phyloP scores from a whole-genome alignment of 1,139 yeast species.

The Candida sanyaensis region DNA sequence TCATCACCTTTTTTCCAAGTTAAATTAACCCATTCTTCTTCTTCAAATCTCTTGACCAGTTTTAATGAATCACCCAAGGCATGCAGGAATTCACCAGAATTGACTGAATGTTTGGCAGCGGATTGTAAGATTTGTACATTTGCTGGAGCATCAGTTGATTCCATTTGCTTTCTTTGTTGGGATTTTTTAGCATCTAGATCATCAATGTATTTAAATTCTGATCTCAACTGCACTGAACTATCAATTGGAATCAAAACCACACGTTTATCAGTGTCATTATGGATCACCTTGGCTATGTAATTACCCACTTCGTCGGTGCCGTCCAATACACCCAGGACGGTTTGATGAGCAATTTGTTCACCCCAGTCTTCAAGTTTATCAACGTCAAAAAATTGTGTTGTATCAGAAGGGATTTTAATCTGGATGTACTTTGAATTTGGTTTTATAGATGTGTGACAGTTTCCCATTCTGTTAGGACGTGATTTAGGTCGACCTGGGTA shows the following conservation, averaged over 20 bases:
- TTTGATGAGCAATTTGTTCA: conserved; percentile 56
- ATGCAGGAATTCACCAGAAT: conserved; percentile 67
- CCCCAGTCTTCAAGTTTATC: conserved; percentile 66
- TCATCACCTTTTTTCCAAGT: conserved; percentile 50
- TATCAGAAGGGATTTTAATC: conserved; percentile 70
- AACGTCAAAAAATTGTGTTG: conserved; percentile 63
- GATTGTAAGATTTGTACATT: conserved; percentile 49
- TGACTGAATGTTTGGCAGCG: conserved; percentile 49
- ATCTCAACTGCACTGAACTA: conserved; percentile 75
- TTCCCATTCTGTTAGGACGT: conserved; percentile 46
- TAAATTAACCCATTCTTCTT: conserved; percentile 57
- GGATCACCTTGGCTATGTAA: conserved; percentile 35
- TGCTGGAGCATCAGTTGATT: conserved; percentile 31
- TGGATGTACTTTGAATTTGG: conserved; percentile 59
- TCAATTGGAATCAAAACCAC: conserved; percentile 68
- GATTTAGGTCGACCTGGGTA: conserved; percentile 69
- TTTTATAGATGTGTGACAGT: conserved; percentile 59
- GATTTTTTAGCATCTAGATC: conserved; percentile 35
- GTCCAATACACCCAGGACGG: conserved; percentile 68
- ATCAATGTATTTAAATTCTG: conserved; percentile 78
- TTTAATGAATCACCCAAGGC: conserved; percentile 79
- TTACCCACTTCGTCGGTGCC: conserved; percentile 39
- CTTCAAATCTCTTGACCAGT: conserved; percentile 74
- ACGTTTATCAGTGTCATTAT: conserved; percentile 28
- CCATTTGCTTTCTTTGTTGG: conserved; percentile 23